Conservation (phyloP, 129 eudicot species). For the Tagetes patula region DNA sequence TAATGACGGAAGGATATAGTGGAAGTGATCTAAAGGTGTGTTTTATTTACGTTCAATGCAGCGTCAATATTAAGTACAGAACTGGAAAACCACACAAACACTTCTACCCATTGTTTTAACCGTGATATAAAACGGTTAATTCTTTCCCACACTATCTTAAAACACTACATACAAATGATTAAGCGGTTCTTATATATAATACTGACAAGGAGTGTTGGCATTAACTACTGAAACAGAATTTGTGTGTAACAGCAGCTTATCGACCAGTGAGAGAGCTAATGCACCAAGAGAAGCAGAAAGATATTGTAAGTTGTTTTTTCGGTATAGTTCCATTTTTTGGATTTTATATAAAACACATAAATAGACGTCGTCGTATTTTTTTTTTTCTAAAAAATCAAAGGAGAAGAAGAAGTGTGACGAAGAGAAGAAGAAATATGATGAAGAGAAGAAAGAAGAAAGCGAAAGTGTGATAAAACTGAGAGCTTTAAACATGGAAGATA, state of each 20-base stretch:
- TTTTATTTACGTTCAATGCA: conserved; percentile 3
- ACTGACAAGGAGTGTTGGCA: conserved; percentile 32
- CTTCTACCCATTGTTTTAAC: background rate
- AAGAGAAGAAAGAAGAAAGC: conserved; percentile 46
- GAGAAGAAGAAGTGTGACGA: conserved; percentile 47
- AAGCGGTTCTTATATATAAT: background rate
- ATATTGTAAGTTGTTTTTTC: conserved; percentile 42
- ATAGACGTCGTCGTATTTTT: background rate
- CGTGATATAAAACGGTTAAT: background rate
- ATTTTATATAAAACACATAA: background rate
- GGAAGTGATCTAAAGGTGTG: conserved; percentile 99
- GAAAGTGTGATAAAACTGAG: conserved; percentile 68
- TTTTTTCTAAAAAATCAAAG: conserved; percentile 29
- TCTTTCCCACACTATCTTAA: background rate
- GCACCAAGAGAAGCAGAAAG: conserved; percentile 74
- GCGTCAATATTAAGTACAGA: background rate
- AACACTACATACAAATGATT: background rate
- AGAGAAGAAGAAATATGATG: conserved; percentile 47
- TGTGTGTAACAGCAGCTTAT: conserved; percentile 93
- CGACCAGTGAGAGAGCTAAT: conserved; percentile 93
- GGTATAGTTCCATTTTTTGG: background rate
- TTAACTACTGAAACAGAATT: conserved; percentile 65
- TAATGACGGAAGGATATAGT: conserved; percentile 91
- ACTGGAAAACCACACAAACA: background rate
- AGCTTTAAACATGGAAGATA: conserved; percentile 84